These are phyloP conservation scores for Stemphylium lycopersici DNA, from an alignment of 2,329 filamentous ascomycete genomes.

Conservation along the genomic window DNA sequence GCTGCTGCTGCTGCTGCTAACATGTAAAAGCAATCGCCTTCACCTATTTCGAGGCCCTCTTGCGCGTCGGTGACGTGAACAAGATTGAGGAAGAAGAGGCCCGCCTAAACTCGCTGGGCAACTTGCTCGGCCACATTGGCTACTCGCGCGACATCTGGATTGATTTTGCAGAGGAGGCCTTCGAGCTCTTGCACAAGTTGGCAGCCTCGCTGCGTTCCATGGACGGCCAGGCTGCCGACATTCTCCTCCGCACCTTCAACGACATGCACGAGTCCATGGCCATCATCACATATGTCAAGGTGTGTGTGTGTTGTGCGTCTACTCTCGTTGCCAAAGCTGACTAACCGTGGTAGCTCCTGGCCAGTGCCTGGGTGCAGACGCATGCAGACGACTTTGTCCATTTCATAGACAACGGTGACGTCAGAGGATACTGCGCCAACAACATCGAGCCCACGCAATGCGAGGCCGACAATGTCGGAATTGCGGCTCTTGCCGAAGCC, in stretches of 20 bases:
- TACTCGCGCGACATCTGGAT: slow-evolving; percentile 74
- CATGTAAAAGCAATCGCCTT: slow-evolving; percentile 77
- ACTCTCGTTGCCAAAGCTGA: slow-evolving; percentile 4
- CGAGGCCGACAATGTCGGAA: slow-evolving; percentile 90
- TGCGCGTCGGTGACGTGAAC: slow-evolving; percentile 68
- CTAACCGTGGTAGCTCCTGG: slow-evolving; percentile 67
- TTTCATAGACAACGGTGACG: slow-evolving; percentile 65
- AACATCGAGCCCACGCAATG: slow-evolving; percentile 75
- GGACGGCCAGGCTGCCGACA: slow-evolving; percentile 58
- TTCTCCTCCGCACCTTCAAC: slow-evolving; percentile 75
- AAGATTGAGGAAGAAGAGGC: slow-evolving; percentile 73
- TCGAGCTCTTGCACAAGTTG: slow-evolving; percentile 70
- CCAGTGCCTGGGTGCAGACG: slow-evolving; percentile 82
- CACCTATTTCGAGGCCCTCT: slow-evolving; percentile 86
- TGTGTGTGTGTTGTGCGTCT: slow-evolving; percentile 50
- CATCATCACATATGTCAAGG: slow-evolving; percentile 83
- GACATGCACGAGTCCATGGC: slow-evolving; percentile 68
- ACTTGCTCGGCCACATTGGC: slow-evolving; percentile 71
- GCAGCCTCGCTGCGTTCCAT: slow-evolving; percentile 61
- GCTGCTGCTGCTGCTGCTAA: slow-evolving; percentile 33
- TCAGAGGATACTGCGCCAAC: slow-evolving; percentile 72
- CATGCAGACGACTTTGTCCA: slow-evolving; percentile 71
- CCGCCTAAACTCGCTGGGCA: slow-evolving; percentile 73
- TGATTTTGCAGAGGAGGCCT: slow-evolving; percentile 80
- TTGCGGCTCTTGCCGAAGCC: slow-evolving; percentile 77